Percentiles rank a stretch among this genome's conserved stretches.
Evolutionary conservation across 139 green algal genomes (phyloP).

Genomic region (Picochlorum sp.): DNA sequence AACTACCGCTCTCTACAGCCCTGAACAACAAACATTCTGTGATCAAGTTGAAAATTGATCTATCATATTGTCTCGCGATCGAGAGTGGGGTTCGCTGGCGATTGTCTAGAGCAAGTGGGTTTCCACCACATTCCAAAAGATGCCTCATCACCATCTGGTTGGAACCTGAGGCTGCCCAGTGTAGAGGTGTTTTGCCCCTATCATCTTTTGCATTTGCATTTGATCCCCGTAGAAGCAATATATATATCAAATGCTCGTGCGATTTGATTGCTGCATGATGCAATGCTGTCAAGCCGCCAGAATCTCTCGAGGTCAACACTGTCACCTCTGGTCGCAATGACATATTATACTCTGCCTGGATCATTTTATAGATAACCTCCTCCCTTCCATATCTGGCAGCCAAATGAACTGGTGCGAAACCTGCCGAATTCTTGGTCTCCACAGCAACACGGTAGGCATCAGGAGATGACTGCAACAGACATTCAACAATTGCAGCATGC

Average conservation of each 20-base stretch:
- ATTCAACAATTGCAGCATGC: not conserved
- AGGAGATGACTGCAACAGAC: not conserved
- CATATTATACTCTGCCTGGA: not conserved
- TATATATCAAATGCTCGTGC: not conserved
- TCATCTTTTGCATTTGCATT: constrained; percentile 3
- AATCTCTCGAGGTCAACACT: not conserved
- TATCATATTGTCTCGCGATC: not conserved
- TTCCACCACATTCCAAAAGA: constrained; percentile 11
- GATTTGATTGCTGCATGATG: constrained; percentile 4
- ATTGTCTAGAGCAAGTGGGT: constrained; percentile 5
- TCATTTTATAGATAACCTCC: not conserved
- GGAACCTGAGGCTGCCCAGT: not conserved
- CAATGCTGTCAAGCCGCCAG: not conserved
- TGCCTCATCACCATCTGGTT: not conserved
- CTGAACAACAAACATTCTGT: not conserved
- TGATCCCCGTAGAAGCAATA: not conserved
- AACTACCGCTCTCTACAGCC: not conserved
- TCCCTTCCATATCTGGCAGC: not conserved
- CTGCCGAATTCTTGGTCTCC: not conserved
- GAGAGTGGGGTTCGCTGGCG: not conserved
- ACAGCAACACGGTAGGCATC: not conserved
- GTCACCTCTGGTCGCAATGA: not conserved
- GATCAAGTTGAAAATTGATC: not conserved
- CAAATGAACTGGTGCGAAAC: not conserved
- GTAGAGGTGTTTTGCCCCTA: constrained; percentile 3